Base-by-base conservation (phyloP, 257 asterid genomes). In the Linaria vulgaris region DNA sequence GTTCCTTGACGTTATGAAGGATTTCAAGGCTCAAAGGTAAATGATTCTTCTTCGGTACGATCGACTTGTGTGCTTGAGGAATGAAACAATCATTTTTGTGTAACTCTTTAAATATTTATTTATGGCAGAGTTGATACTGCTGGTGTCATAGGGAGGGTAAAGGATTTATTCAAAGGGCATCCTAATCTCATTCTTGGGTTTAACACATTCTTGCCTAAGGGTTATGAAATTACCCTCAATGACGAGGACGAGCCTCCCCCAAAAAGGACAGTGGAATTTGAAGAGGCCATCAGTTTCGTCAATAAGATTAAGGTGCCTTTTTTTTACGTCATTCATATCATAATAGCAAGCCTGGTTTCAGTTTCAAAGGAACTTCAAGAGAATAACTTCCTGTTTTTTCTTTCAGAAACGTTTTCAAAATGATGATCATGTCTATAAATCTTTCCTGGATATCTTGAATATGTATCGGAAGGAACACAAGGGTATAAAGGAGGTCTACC, bases 1-100 rank as follows among this genome's bases (percentile, higher is more conserved):
- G 82, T 94, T 94, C 76, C 99, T 94, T 69, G 96, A 85, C 69
- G 97, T 88, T 66, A 94, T 94, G 99, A 94, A 94, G 69, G 96
- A 90, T 75, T 94, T 94, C 69, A 94, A 94, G 91, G 97, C 91
- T 41, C 96, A 90, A 84, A 91, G 97, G 99, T 94, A 69, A 39
- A 62, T 69, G 17, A 14, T 39, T 63, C 47, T 72, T 53, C 61
- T 46, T 45, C 47, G 53, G 22, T 45, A 39, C 49, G 64, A 56
- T 67, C 69, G 51, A 34, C 50, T 4, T 65, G 38, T 55, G 24
- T 34, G 24, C 67, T 64, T 43, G 53, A 50, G 65, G 63, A 63
- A 52, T 63, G 41, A 39, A 51, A 24, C 54, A n/a, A 59, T 24
- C 5, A 8, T 64, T 72, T 44, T 14, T 51, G 59, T 61, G 34